These are phyloP conservation scores for Rhodotorula kratochvilovae DNA, from an alignment of 768 basidiomycete genomes.

Conservation along the genomic window DNA sequence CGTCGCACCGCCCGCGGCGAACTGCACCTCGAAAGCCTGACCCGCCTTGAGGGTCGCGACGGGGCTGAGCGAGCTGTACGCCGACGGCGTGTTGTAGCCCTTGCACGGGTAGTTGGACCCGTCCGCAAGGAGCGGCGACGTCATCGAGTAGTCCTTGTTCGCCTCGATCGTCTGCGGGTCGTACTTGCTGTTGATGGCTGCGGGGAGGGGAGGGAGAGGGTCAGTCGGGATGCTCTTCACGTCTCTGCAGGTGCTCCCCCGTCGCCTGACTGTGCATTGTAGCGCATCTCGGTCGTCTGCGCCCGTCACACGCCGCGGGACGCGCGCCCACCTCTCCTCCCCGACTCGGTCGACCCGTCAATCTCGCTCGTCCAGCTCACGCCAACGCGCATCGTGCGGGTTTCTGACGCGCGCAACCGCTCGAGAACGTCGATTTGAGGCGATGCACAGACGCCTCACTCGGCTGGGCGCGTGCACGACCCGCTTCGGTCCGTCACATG, in stretches of 20 bases:
- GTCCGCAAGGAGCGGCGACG: constrained; percentile 44
- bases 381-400: neutral
- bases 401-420: no score
- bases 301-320: no score
- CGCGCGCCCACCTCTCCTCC: no score
- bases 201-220: neutral
- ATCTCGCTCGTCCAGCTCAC: neutral
- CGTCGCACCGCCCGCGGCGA: constrained; percentile 44
- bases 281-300: no score
- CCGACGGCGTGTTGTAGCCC: constrained; percentile 29
- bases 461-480: neutral
- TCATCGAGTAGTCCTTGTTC: constrained; percentile 47
- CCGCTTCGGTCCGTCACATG: neutral
- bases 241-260: no score
- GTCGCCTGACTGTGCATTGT: no score
- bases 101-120: constrained; percentile 49
- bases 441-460: neutral
- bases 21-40: constrained; percentile 41
- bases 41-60: constrained; percentile 47
- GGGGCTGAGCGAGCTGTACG: constrained; percentile 37
- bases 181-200: constrained; percentile 35
- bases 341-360: neutral
- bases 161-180: constrained; percentile 43
- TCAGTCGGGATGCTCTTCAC: neutral
- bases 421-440: no score